Conservation (phyloP, 148 eudicot genomes). For the Mesembryanthemum crystallinum region DNA sequence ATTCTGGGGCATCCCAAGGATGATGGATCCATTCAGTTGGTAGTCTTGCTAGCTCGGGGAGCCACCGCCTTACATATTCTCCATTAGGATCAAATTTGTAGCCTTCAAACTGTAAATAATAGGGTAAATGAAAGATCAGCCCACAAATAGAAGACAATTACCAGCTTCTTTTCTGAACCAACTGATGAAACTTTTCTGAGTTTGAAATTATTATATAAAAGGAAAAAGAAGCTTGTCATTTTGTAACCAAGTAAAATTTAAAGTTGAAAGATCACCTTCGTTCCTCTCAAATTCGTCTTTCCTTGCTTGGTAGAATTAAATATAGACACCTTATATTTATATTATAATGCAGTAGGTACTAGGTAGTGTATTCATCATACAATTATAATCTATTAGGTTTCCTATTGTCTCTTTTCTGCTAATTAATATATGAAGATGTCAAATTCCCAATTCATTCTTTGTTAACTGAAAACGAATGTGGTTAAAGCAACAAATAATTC, state of each 20-base stretch:
- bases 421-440: background rate
- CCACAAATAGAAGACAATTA: background rate
- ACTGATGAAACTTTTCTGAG: background rate
- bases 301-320: background rate
- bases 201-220: background rate
- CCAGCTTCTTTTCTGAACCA: background rate
- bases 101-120: conserved; percentile 67
- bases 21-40: conserved; percentile 99
- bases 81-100: conserved; percentile 94
- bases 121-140: background rate
- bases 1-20: conserved; percentile 93
- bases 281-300: background rate
- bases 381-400: background rate
- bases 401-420: background rate
- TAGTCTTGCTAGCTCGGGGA: conserved; percentile 90
- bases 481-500: background rate
- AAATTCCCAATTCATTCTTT: background rate
- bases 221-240: background rate
- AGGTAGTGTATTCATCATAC: background rate
- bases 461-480: background rate
- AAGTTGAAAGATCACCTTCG: background rate
- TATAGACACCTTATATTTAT: background rate
- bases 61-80: conserved; percentile 93
- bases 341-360: background rate
- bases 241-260: background rate